Evolutionary conservation across 2,329 filamentous ascomycete genomes (phyloP).

Genomic region (Cladophialophora chaetospira): DNA sequence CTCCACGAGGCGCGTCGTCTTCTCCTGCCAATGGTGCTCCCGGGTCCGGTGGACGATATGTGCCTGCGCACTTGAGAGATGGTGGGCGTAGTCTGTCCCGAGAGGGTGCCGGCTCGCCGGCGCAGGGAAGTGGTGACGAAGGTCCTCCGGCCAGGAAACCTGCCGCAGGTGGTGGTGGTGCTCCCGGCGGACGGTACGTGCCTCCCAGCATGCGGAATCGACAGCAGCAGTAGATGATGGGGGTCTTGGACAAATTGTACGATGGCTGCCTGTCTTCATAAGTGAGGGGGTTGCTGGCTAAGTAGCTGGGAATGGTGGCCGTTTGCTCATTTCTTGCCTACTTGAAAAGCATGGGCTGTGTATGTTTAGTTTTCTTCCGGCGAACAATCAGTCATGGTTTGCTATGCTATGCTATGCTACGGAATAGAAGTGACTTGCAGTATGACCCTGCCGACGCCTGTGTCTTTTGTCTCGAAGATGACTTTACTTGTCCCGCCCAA

Average conservation of each 20-base stretch:
- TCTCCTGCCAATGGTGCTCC: constrained; percentile 36
- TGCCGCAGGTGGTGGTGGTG: constrained; percentile 13
- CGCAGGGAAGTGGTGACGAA: constrained; percentile 22
- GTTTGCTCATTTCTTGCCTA: not conserved
- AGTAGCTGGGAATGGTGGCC: not conserved
- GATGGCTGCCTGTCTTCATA: not conserved
- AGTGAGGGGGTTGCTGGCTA: no score
- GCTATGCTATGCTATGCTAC: no score
- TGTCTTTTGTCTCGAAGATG: constrained; percentile 42
- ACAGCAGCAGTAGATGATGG: constrained; percentile 8
- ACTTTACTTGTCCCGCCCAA: constrained; percentile 29
- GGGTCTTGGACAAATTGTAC: not conserved
- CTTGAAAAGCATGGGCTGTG: not conserved
- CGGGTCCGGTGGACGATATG: constrained; percentile 37
- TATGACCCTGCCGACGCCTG: constrained; percentile 49
- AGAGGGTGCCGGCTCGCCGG: constrained; percentile 26
- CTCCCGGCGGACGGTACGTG: constrained; percentile 25
- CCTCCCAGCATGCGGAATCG: constrained; percentile 32
- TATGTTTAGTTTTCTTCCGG: no score
- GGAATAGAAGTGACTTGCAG: constrained; percentile 45
- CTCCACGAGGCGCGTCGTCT: constrained; percentile 33
- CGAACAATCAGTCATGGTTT: no score
- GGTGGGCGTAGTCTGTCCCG: constrained; percentile 28
- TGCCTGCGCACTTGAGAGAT: constrained; percentile 39
- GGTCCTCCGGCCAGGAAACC: constrained; percentile 21